phyloP scores from a whole-genome alignment of 345 rosid species.

The Salix exigua region DNA sequence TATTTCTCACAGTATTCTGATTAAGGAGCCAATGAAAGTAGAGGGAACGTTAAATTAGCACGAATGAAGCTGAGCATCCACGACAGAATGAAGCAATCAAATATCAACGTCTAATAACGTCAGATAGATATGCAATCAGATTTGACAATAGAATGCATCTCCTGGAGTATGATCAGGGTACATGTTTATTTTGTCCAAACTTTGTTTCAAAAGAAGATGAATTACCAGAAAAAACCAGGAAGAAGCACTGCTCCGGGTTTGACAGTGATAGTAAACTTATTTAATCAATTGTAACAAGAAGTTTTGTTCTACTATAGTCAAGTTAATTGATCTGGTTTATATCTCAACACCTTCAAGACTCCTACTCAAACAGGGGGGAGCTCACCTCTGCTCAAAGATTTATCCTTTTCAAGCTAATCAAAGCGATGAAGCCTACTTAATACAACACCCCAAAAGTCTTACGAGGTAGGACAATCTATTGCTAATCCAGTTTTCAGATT shows the following conservation, averaged over 20 bases:
- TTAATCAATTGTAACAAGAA: not conserved
- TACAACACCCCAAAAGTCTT: not conserved
- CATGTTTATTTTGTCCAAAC: not conserved
- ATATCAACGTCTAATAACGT: not conserved
- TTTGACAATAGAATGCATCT: not conserved
- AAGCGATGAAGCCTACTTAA: not conserved
- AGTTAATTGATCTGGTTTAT: not conserved
- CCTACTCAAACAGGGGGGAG: not conserved
- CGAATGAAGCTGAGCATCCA: not conserved
- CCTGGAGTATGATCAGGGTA: not conserved
- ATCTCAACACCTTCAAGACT: not conserved
- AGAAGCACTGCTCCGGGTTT: not conserved
- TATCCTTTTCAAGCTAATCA: not conserved
- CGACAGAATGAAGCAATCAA: not conserved
- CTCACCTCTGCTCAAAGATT: not conserved
- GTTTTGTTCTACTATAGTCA: not conserved
- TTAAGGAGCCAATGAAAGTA: conserved; percentile 5
- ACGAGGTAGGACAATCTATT: not conserved
- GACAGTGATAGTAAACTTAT: not conserved
- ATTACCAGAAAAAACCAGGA: not conserved
- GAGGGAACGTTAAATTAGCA: not conserved
- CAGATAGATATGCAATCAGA: not conserved
- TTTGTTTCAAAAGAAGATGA: not conserved
- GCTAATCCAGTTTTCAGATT: not conserved
- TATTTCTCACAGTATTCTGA: conserved; percentile 56